Percentiles rank a stretch among this genome's conserved stretches.
Conservation (phyloP, 352 stramenopile species). For the Blastocystis sp. region DNA sequence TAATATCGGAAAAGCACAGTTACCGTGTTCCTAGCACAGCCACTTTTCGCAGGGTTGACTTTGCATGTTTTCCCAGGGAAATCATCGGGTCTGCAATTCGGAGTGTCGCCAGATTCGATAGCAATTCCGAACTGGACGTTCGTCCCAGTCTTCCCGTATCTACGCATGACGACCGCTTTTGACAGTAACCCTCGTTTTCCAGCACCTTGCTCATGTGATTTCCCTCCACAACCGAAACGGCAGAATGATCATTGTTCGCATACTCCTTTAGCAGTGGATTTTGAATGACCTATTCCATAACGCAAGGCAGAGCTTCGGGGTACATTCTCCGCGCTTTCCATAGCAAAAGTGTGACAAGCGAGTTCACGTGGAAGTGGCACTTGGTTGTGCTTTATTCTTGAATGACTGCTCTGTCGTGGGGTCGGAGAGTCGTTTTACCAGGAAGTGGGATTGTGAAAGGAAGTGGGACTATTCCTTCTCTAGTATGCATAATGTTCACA, state of each 20-base stretch:
- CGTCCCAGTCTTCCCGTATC: slow-evolving; percentile 7
- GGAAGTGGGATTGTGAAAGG: no score
- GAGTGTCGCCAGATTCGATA: background rate
- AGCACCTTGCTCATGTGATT: slow-evolving; percentile 20
- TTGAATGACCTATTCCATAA: slow-evolving; percentile 41
- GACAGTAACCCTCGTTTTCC: background rate
- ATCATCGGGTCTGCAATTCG: background rate
- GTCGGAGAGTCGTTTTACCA: no score
- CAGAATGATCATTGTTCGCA: background rate
- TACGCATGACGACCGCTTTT: background rate
- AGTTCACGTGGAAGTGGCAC: no score
- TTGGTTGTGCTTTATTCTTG: background rate
- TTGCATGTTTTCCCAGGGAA: background rate
- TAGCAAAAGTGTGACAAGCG: no score
- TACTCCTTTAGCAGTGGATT: slow-evolving; percentile 8
- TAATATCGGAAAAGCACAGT: background rate
- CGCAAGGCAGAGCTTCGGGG: no score
- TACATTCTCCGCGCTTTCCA: no score
- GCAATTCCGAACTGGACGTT: slow-evolving; percentile 13
- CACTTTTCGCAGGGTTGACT: background rate
- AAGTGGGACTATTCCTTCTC: no score
- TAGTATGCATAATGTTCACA: no score
- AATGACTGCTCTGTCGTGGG: no score
- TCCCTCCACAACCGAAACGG: background rate
- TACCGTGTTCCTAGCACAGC: slow-evolving; percentile 3